Percentiles rank a stretch among this genome's conserved stretches.
These are phyloP conservation scores for Cyclotella cryptica DNA, from an alignment of 108 stramenopile species.

Conservation along the genomic window DNA sequence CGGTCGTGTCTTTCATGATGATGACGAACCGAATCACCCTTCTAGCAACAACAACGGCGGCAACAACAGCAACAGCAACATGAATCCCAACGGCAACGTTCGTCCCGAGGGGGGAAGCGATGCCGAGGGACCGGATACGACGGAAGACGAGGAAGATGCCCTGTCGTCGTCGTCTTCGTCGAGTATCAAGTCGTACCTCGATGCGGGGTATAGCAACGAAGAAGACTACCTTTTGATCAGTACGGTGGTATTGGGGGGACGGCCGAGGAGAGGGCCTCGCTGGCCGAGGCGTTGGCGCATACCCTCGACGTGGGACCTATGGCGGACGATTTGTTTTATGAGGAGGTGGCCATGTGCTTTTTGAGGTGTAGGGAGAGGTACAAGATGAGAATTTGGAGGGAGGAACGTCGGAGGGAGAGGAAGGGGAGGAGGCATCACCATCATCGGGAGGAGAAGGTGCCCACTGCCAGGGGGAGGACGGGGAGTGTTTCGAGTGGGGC, in stretches of 20 bases:
- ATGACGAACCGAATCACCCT: background rate
- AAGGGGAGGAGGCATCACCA: conserved; percentile 29
- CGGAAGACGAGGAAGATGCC: conserved; percentile 7
- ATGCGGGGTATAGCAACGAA: conserved; percentile 49
- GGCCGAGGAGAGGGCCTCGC: conserved; percentile 43
- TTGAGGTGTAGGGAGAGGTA: conserved; percentile 47
- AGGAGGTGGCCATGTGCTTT: conserved; percentile 58
- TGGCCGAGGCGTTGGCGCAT: conserved; percentile 41
- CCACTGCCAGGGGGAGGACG: background rate
- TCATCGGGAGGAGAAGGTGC: conserved; percentile 1
- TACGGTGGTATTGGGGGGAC: conserved; percentile 52
- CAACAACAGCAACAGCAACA: too few relatives aligned
- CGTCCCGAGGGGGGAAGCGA: background rate
- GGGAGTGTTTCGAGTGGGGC: conserved; percentile 1
- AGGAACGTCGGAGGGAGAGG: conserved; percentile 33
- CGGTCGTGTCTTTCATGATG: background rate
- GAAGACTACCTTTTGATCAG: conserved; percentile 56
- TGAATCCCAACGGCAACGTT: background rate
- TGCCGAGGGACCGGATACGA: background rate
- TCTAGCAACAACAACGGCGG: too few relatives aligned
- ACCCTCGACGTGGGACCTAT: conserved; percentile 51
- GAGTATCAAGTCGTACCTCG: conserved; percentile 34
- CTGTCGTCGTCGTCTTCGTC: conserved; percentile 8
- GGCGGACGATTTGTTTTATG: conserved; percentile 53
- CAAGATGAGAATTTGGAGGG: conserved; percentile 44